Evolutionary conservation across 2,329 filamentous ascomycete species (phyloP).

Genomic region (Truncatella angustata): DNA sequence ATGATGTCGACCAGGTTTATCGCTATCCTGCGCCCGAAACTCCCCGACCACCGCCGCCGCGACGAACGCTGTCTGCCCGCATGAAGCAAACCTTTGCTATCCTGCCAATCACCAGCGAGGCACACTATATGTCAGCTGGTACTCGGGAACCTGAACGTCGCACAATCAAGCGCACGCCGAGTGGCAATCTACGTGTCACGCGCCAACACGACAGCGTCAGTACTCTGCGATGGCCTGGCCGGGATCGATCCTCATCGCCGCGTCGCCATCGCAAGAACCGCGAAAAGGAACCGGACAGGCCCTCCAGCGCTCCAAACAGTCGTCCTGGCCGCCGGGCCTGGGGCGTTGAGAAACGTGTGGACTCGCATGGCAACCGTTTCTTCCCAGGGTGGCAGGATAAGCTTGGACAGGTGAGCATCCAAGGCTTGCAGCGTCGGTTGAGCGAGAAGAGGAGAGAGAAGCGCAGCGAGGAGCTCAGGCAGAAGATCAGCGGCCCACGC

Average conservation of each 20-base stretch:
- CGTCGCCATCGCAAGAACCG: constrained; percentile 18
- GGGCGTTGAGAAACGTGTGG: constrained; percentile 29
- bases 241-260: not conserved
- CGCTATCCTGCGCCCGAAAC: constrained; percentile 49
- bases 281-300: constrained; percentile 25
- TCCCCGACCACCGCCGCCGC: constrained; percentile 35
- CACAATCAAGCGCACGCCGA: constrained; percentile 57
- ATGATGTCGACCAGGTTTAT: constrained; percentile 36
- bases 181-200: constrained; percentile 60
- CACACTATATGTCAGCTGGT: constrained; percentile 31
- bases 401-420: constrained; percentile 47
- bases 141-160: constrained; percentile 47
- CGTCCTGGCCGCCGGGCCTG: constrained; percentile 22
- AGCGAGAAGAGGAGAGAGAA: constrained; percentile 60
- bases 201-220: constrained; percentile 45
- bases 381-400: constrained; percentile 42
- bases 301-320: constrained; percentile 34
- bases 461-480: constrained; percentile 54
- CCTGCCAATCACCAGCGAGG: constrained; percentile 47
- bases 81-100: constrained; percentile 62
- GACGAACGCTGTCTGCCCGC: constrained; percentile 49
- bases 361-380: constrained; percentile 28
- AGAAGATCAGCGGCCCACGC: constrained; percentile 58
- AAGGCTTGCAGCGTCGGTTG: constrained; percentile 52
- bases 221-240: constrained; percentile 20